These are phyloP conservation scores for Agaricus blazei DNA, from an alignment of 768 basidiomycete genomes.

Conservation along the genomic window DNA sequence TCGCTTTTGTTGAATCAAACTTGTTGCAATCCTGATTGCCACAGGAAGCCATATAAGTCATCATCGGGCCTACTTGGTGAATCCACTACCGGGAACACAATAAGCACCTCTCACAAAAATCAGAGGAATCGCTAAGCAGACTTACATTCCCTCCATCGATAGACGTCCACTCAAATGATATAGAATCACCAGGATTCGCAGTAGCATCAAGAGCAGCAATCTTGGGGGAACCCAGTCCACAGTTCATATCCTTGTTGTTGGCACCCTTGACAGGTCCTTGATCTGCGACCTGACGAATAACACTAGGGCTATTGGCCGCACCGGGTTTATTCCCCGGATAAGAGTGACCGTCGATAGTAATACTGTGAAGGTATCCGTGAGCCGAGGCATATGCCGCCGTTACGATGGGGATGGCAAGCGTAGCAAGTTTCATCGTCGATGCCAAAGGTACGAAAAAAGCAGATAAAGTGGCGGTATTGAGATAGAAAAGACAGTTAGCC, in stretches of 20 bases:
- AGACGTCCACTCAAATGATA: constrained; percentile 54
- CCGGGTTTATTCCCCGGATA: constrained; percentile 25
- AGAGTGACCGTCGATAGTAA: constrained; percentile 35
- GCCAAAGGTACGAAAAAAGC: too few species aligned
- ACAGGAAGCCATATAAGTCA: constrained; percentile 73
- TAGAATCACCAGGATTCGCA: constrained; percentile 53
- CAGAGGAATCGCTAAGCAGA: constrained; percentile 2
- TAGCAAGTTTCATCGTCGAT: constrained; percentile 20
- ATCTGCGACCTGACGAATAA: constrained; percentile 35
- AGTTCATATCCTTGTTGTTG: constrained; percentile 50
- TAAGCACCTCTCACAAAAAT: not conserved
- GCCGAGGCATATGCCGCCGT: constrained; percentile 33
- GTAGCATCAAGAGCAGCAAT: constrained; percentile 44
- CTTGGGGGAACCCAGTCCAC: constrained; percentile 43
- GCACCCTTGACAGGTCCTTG: constrained; percentile 48
- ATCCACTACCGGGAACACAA: constrained; percentile 28
- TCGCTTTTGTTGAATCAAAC: constrained; percentile 51
- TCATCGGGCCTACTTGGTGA: constrained; percentile 60
- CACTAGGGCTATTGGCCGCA: constrained; percentile 21
- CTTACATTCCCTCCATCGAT: constrained; percentile 33
- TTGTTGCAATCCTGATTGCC: constrained; percentile 50
- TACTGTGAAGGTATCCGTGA: constrained; percentile 36
- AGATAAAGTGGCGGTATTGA: too few species aligned
- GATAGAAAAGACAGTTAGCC: too few species aligned
- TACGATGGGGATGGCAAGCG: constrained; percentile 27